phyloP scores from a whole-genome alignment of 2,329 filamentous ascomycete species.

The Bipolaris cookei region DNA sequence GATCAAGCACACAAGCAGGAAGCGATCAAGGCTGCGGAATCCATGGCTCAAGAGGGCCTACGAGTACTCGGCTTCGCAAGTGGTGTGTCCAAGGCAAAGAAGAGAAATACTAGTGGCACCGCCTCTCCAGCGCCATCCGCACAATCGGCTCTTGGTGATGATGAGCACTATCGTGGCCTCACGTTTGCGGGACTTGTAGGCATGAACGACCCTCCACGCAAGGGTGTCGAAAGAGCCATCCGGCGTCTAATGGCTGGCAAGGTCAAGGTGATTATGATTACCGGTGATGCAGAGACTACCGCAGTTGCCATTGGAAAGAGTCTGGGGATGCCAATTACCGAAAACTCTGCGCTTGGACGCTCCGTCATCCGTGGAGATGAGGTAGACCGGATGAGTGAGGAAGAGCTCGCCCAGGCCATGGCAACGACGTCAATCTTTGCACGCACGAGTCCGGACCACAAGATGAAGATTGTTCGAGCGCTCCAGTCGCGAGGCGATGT shows the following conservation, averaged over 20 bases:
- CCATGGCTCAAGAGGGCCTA: constrained; percentile 87
- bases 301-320: constrained; percentile 92
- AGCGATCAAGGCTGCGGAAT: constrained; percentile 78
- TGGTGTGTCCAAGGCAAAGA: constrained; percentile 61
- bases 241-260: constrained; percentile 89
- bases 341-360: constrained; percentile 63
- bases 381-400: constrained; percentile 88
- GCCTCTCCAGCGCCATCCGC: constrained; percentile 36
- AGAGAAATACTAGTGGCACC: constrained; percentile 40
- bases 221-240: constrained; percentile 88
- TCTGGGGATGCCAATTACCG: constrained; percentile 87
- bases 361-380: constrained; percentile 87
- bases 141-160: constrained; percentile 55
- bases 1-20: constrained; percentile 77
- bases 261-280: constrained; percentile 99
- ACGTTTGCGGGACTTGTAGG: constrained; percentile 92
- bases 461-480: constrained; percentile 93
- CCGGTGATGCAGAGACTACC: constrained; percentile 93
- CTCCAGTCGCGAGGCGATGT: constrained; percentile 93
- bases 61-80: constrained; percentile 93
- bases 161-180: constrained; percentile 81
- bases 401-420: constrained; percentile 83
- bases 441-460: constrained; percentile 94
- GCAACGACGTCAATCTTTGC: constrained; percentile 92
- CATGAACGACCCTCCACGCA: constrained; percentile 95